Base-by-base conservation (phyloP, 2,329 filamentous ascomycete species). In the Pyrenochaeta sp. region DNA sequence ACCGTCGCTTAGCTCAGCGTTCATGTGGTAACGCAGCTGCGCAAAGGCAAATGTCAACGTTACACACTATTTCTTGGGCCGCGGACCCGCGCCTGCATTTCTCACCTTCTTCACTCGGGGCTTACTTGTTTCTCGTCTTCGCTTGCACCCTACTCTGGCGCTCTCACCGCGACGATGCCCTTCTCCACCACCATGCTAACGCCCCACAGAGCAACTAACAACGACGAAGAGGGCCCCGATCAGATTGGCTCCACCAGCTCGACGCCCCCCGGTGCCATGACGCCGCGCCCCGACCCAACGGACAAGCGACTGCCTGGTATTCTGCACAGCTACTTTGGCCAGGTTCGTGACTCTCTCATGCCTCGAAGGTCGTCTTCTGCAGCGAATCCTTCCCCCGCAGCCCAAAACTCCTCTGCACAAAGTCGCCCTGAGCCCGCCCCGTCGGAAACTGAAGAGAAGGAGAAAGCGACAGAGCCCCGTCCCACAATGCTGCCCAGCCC, bases 261-360 rank as follows among this genome's bases (percentile, higher is more conserved):
- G 52, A 95, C 93, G 72, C 91, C 93, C 73, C 96, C 93, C 69
- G 93, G 93, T 74, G 88, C 96, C 78, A 91, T 92, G 67, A 99
- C 95, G 63, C 95, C 95, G 68, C 91, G 93, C 74, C 95, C 95
- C 68, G 94, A 98, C 81, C 90, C 91, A 64, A 90, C 91, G 75
- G 95, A 99, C 83, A 97, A 97, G 83, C 91, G 95, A 81, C 85
- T 96, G 77, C 95, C 95, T 69, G 92, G 93, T 78, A 96, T 98
- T 83, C 90, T 95, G 86, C 87, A 89, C 79, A 96, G 90, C 85
- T 97, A 95, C 85, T 97, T 98, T 86, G 91, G 90, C 84, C 95
- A 99, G 94, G 95, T 99, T 96, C 90, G 95, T 97, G 86, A 87
- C 66, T 78, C 77, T 72, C 85, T 88, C 86, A 75, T 78, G 67